These are phyloP conservation scores for Penicillium longicatenatum DNA, from an alignment of 495 filamentous ascomycete species.

Conservation along the genomic window DNA sequence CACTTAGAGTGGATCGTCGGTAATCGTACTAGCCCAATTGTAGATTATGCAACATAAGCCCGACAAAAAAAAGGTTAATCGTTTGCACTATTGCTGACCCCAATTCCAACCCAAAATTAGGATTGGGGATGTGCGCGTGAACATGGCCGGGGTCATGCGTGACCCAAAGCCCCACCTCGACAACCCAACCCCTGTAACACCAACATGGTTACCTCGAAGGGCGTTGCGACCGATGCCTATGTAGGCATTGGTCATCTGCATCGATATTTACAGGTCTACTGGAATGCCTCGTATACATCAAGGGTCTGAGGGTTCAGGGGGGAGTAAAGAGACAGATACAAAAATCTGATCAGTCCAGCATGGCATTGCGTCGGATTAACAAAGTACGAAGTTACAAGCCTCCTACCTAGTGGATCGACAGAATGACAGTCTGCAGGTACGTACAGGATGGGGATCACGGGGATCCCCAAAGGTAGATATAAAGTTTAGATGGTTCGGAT, in stretches of 20 bases:
- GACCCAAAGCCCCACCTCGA: background rate
- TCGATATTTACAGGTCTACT: background rate
- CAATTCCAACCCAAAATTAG: constrained; percentile 12
- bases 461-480: background rate
- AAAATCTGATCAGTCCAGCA: background rate
- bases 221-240: background rate
- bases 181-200: background rate
- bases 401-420: background rate
- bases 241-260: background rate
- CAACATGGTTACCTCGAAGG: background rate
- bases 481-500: background rate
- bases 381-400: background rate
- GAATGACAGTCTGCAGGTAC: background rate
- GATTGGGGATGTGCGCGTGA: background rate
- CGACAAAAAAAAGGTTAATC: constrained; percentile 1
- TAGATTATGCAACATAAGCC: background rate
- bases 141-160: background rate
- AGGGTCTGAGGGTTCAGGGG: background rate
- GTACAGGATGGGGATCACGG: background rate
- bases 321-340: background rate
- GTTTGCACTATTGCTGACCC: constrained; percentile 7
- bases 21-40: background rate
- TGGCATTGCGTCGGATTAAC: background rate
- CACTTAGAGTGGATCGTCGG: background rate
- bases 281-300: background rate